Evolutionary conservation across 2,329 filamentous ascomycete genomes (phyloP).

Genomic region (Fusarium pseudoanthophilum): DNA sequence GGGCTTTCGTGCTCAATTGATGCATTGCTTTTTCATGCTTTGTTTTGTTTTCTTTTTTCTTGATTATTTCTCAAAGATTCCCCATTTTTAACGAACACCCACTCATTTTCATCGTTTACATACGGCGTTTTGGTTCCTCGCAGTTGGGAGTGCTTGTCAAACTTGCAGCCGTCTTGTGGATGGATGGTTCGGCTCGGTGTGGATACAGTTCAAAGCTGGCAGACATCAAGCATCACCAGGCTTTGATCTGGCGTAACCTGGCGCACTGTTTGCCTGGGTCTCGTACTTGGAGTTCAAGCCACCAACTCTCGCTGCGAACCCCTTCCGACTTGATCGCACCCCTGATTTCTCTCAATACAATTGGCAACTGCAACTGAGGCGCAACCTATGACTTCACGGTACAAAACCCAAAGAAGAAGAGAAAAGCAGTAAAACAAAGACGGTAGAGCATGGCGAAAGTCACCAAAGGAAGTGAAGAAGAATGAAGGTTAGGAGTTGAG

Average conservation of each 20-base stretch:
- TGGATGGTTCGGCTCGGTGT: slow-evolving; percentile 26
- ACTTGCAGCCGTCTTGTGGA: background rate
- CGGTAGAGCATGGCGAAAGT: background rate
- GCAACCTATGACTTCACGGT: background rate
- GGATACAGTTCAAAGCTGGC: background rate
- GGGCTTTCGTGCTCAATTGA: background rate
- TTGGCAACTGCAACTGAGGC: background rate
- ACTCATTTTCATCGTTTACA: slow-evolving; percentile 17
- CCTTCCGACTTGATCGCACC: background rate
- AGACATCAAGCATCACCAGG: background rate
- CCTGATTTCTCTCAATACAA: background rate
- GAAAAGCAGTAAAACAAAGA: background rate
- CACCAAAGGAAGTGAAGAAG: background rate
- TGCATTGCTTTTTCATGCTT: background rate
- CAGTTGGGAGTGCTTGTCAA: slow-evolving; percentile 3
- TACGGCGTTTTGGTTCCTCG: slow-evolving; percentile 21
- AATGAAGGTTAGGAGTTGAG: background rate
- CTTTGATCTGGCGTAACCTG: too few species aligned
- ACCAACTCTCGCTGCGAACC: background rate
- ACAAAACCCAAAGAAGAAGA: background rate
- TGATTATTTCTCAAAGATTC: slow-evolving; percentile 28
- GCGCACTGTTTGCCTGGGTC: background rate
- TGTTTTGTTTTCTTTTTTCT: background rate
- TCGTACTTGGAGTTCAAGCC: background rate
- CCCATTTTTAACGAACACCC: slow-evolving; percentile 15